phyloP scores from a whole-genome alignment of 495 filamentous ascomycete species.

The Neurospora sp. region DNA sequence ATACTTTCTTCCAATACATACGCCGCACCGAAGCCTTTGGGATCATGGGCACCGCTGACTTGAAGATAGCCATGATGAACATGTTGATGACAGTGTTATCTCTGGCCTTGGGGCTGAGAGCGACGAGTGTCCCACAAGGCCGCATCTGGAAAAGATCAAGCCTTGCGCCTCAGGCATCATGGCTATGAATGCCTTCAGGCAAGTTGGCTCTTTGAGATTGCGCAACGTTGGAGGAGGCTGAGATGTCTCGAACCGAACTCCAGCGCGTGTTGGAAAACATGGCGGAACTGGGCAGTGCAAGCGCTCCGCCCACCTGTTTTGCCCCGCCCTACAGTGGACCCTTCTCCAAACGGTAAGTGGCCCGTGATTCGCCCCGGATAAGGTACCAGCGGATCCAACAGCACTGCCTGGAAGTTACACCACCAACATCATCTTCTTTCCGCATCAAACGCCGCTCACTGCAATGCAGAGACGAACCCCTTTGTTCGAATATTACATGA shows the following conservation, averaged over 20 bases:
- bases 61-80: not conserved
- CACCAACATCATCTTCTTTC: not conserved
- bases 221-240: not conserved
- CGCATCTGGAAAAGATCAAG: not conserved
- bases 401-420: not conserved
- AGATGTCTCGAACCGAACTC: not conserved
- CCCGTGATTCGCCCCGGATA: not conserved
- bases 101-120: not conserved
- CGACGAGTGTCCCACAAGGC: not conserved
- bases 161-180: not conserved
- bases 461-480: not conserved
- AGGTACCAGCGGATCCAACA: not conserved
- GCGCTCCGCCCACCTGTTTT: not conserved
- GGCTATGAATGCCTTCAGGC: not conserved
- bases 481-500: not conserved
- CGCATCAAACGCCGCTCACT: not conserved
- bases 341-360: not conserved
- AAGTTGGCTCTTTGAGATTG: not conserved
- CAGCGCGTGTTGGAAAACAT: not conserved
- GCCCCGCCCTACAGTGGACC: not conserved
- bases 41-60: not conserved
- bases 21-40: not conserved
- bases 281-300: not conserved
- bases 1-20: not conserved
- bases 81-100: not conserved